A percentile compares a stretch with the other conserved stretches of the same genome.
Conservation (phyloP, 352 stramenopile species). For the Globisporangium carolinianum region DNA sequence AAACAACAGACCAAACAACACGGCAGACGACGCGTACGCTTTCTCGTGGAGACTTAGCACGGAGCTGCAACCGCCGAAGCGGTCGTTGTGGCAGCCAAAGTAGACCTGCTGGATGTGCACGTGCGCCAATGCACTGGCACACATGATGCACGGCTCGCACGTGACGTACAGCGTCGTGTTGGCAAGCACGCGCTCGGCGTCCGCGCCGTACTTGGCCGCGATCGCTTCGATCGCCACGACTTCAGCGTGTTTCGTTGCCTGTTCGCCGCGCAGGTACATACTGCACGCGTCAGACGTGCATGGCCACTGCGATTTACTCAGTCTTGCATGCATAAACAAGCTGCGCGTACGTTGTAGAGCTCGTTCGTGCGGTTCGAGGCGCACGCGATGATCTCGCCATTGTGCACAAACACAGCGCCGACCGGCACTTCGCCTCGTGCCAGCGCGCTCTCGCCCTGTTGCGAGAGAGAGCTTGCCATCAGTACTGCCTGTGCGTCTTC, state of each 20-base stretch:
- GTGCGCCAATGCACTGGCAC: constrained; percentile 77
- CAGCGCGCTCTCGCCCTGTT: constrained; percentile 73
- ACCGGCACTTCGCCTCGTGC: constrained; percentile 85
- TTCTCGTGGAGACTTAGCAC: constrained; percentile 80
- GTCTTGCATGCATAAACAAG: background rate
- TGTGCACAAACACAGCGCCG: constrained; percentile 88
- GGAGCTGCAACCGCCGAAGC: constrained; percentile 90
- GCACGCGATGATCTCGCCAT: constrained; percentile 63
- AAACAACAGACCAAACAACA: too few relatives aligned
- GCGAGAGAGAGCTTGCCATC: background rate
- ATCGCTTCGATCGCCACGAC: constrained; percentile 87
- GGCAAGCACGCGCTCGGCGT: constrained; percentile 37
- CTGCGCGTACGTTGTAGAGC: constrained; percentile 59
- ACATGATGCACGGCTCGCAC: constrained; percentile 95
- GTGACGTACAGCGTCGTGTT: constrained; percentile 84
- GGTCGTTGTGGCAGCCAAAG: constrained; percentile 91
- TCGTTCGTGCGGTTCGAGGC: constrained; percentile 87
- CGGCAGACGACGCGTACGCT: constrained; percentile 16
- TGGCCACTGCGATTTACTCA: background rate
- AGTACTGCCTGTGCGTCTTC: background rate
- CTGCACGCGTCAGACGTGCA: background rate
- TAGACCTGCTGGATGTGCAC: constrained; percentile 70
- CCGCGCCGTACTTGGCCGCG: constrained; percentile 31
- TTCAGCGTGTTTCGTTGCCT: constrained; percentile 89
- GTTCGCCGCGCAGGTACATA: background rate